Evolutionary conservation across 352 stramenopile species (phyloP).

Genomic region (Pythium dissotocum): DNA sequence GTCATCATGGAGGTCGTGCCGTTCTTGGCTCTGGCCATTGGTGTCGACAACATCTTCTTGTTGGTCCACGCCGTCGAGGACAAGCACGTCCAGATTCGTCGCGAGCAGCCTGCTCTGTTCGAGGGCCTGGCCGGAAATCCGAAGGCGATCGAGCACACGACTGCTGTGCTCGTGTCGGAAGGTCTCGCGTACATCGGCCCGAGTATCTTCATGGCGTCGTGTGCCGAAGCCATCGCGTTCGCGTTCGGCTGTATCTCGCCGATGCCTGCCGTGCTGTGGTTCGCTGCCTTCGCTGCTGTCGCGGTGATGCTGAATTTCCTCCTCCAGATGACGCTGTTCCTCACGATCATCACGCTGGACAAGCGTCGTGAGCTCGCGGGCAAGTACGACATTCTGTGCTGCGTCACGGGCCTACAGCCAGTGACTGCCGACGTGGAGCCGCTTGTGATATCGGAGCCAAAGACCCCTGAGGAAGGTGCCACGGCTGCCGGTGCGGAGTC

Average conservation of each 20-base stretch:
- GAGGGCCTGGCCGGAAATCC: slow-evolving; percentile 45
- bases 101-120: slow-evolving; percentile 53
- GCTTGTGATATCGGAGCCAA: background rate
- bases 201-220: slow-evolving; percentile 54
- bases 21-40: slow-evolving; percentile 64
- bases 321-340: slow-evolving; percentile 69
- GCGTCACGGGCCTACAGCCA: slow-evolving; percentile 9
- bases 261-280: slow-evolving; percentile 67
- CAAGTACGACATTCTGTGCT: slow-evolving; percentile 64
- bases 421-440: background rate
- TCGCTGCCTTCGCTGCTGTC: slow-evolving; percentile 50
- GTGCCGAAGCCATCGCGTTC: slow-evolving; percentile 52
- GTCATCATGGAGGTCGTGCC: slow-evolving; percentile 71
- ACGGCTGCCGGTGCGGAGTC: background rate
- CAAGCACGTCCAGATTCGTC: slow-evolving; percentile 47
- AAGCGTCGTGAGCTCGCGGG: slow-evolving; percentile 65
- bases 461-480: background rate
- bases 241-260: slow-evolving; percentile 53
- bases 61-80: slow-evolving; percentile 56
- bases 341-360: slow-evolving; percentile 62
- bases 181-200: slow-evolving; percentile 52
- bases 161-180: slow-evolving; percentile 49
- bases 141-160: slow-evolving; percentile 50
- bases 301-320: slow-evolving; percentile 53
- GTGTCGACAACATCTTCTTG: slow-evolving; percentile 73